These are phyloP conservation scores for Syzygium aromaticum DNA, from an alignment of 345 rosid genomes.

Conservation along the genomic window DNA sequence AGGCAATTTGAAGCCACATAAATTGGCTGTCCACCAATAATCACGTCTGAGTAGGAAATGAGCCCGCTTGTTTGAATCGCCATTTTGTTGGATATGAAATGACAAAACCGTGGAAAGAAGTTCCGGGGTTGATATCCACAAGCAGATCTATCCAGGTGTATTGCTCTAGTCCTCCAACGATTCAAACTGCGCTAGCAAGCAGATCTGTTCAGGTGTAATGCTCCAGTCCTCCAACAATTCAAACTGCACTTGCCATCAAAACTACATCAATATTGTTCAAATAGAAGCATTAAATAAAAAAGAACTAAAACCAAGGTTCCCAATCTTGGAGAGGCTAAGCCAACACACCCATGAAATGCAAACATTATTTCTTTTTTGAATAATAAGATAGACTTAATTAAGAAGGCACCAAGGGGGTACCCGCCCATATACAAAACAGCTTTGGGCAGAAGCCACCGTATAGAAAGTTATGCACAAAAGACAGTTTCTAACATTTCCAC, in stretches of 20 bases:
- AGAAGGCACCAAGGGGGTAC: neutral
- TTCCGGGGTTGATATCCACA: neutral
- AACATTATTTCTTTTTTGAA: neutral
- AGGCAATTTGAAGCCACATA: slow-evolving; percentile 69
- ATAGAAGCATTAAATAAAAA: neutral
- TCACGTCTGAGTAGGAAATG: slow-evolving; percentile 69
- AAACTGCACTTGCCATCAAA: neutral
- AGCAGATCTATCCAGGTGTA: neutral
- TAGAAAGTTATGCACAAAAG: neutral
- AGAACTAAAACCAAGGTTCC: neutral
- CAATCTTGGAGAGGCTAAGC: neutral
- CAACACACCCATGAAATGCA: neutral
- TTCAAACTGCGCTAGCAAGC: neutral
- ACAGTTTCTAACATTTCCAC: neutral
- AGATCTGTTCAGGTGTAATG: neutral
- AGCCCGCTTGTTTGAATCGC: slow-evolving; percentile 25
- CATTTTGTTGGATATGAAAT: slow-evolving; percentile 1
- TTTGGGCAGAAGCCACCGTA: neutral
- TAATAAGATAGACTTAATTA: neutral
- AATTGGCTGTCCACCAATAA: slow-evolving; percentile 64
- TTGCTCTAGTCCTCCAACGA: neutral
- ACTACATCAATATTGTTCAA: neutral
- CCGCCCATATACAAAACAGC: neutral
- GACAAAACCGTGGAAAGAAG: neutral
- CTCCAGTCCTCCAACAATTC: neutral